phyloP scores from a whole-genome alignment of 2,329 filamentous ascomycete genomes.

The Decorospora gaudefroyi region DNA sequence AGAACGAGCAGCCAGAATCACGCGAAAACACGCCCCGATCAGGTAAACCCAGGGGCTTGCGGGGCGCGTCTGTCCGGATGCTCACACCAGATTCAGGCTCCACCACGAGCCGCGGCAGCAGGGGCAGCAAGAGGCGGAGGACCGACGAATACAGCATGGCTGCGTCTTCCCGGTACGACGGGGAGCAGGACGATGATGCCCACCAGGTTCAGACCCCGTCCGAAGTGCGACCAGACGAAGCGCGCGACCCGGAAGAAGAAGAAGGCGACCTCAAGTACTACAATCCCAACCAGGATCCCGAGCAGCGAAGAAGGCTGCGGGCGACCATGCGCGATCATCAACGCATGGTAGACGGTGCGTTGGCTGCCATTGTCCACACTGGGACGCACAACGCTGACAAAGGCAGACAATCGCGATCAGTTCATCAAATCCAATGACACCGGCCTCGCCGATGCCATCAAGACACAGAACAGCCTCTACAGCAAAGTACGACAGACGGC shows the following conservation, averaged over 20 bases:
- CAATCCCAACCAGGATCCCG: slow-evolving; percentile 80
- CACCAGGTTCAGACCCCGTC: slow-evolving; percentile 14
- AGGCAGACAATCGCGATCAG: slow-evolving; percentile 69
- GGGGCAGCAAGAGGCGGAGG: slow-evolving; percentile 52
- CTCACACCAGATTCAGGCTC: slow-evolving; percentile 49
- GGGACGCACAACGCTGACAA: slow-evolving; percentile 42
- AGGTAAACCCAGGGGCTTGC: slow-evolving; percentile 53
- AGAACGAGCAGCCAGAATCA: slow-evolving; percentile 47
- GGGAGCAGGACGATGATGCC: slow-evolving; percentile 26
- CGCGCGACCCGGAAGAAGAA: slow-evolving; percentile 13
- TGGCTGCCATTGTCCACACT: neutral
- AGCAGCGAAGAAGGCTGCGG: slow-evolving; percentile 72
- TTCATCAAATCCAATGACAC: slow-evolving; percentile 66
- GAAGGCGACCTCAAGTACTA: slow-evolving; percentile 56
- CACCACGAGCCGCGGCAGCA: slow-evolving; percentile 25
- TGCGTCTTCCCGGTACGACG: slow-evolving; percentile 14
- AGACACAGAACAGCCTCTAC: slow-evolving; percentile 67
- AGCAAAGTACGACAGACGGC: slow-evolving; percentile 79
- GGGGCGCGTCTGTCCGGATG: slow-evolving; percentile 31
- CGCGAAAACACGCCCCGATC: slow-evolving; percentile 34
- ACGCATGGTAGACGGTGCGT: slow-evolving; percentile 59
- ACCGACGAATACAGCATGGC: slow-evolving; percentile 44
- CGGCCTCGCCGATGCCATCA: slow-evolving; percentile 67
- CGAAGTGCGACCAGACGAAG: slow-evolving; percentile 8
- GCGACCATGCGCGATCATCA: slow-evolving; percentile 70